Percentiles rank a stretch among this genome's conserved stretches.
Conservation (phyloP, 2,329 filamentous ascomycete genomes). For the Ustulina deusta region DNA sequence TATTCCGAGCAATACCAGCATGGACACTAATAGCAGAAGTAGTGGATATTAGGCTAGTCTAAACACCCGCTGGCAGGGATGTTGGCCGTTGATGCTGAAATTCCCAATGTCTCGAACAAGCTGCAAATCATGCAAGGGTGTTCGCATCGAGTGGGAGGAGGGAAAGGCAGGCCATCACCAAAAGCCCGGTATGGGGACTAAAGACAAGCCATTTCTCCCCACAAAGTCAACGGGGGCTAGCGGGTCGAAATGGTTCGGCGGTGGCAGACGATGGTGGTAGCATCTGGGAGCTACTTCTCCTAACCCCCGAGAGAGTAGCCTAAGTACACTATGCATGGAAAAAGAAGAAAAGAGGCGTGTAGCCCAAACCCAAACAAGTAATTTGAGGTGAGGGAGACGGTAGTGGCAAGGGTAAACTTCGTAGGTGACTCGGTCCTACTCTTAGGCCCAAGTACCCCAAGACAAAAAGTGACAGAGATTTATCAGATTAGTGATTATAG, state of each 20-base stretch:
- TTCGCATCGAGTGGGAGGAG: slow-evolving; percentile 40
- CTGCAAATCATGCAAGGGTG: slow-evolving; percentile 52
- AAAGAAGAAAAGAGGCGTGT: slow-evolving; percentile 40
- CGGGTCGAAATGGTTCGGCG: slow-evolving; percentile 39
- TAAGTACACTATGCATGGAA: slow-evolving; percentile 35
- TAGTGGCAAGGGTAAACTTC: slow-evolving; percentile 45
- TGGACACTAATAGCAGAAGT: slow-evolving; percentile 33
- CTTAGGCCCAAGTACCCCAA: slow-evolving; percentile 16
- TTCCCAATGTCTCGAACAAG: slow-evolving; percentile 47
- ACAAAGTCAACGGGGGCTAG: slow-evolving; percentile 44
- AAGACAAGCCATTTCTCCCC: slow-evolving; percentile 38
- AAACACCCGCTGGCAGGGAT: slow-evolving; percentile 47
- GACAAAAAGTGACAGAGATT: slow-evolving; percentile 22
- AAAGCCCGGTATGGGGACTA: slow-evolving; percentile 31
- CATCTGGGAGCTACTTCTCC: slow-evolving; percentile 24
- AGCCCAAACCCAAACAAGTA: slow-evolving; percentile 46
- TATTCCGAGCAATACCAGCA: slow-evolving; percentile 39
- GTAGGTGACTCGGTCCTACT: slow-evolving; percentile 37
- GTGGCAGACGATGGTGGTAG: slow-evolving; percentile 30
- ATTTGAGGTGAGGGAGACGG: slow-evolving; percentile 44
- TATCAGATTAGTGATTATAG: slow-evolving; percentile 28
- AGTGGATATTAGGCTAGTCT: slow-evolving; percentile 36
- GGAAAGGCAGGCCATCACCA: slow-evolving; percentile 37
- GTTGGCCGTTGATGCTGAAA: slow-evolving; percentile 47
- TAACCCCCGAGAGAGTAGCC: slow-evolving; percentile 35